These are phyloP conservation scores for Bombardia bombarda DNA, from an alignment of 495 filamentous ascomycete genomes.

Conservation along the genomic window DNA sequence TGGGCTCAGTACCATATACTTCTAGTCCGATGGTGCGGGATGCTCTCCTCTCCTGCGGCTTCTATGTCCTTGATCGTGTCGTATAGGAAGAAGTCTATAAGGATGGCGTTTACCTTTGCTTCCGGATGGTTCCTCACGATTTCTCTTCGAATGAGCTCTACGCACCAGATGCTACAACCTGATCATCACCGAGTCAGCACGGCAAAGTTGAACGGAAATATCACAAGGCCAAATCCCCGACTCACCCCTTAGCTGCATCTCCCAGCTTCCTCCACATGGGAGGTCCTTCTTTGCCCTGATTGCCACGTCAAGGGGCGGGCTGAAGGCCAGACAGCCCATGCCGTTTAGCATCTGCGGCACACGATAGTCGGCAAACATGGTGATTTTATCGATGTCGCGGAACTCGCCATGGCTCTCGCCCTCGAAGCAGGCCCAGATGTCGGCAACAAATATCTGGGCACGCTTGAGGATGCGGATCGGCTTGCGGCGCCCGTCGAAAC, in stretches of 20 bases:
- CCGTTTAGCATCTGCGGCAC: constrained; percentile 88
- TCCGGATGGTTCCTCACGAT: constrained; percentile 68
- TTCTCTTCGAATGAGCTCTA: constrained; percentile 81
- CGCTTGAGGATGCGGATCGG: constrained; percentile 80
- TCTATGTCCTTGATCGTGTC: constrained; percentile 86
- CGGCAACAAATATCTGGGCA: constrained; percentile 91
- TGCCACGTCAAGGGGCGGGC: constrained; percentile 63
- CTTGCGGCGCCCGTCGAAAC: constrained; percentile 59
- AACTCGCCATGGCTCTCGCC: constrained; percentile 76
- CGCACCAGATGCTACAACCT: constrained; percentile 85
- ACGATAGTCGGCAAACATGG: constrained; percentile 98
- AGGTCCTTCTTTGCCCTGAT: constrained; percentile 57
- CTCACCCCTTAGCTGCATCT: constrained; percentile 76
- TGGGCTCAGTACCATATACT: constrained; percentile 83
- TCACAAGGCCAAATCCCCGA: background rate
- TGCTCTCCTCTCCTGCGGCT: constrained; percentile 44
- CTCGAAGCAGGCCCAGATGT: constrained; percentile 91
- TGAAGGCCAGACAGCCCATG: constrained; percentile 76
- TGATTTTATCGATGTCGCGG: constrained; percentile 85
- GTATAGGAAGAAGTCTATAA: constrained; percentile 96
- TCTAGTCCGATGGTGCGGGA: constrained; percentile 88
- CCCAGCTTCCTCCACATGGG: constrained; percentile 67
- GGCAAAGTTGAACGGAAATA: background rate
- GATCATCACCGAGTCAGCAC: background rate
- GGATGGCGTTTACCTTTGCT: constrained; percentile 68